phyloP scores from a whole-genome alignment of 148 eudicot genomes.

The Fagopyrum tataricum region DNA sequence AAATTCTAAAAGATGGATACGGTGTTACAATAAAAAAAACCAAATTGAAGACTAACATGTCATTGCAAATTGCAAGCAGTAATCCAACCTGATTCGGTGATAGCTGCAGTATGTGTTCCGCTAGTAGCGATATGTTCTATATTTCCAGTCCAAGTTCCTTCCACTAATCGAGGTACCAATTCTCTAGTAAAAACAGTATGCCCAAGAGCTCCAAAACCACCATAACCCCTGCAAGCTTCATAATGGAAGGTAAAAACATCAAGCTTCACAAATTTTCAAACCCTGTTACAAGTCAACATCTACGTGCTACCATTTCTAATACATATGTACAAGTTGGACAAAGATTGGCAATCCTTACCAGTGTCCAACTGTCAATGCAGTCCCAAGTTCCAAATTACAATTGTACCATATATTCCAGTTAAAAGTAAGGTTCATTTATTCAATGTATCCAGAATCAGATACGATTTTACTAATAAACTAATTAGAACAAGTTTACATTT shows the following conservation, averaged over 20 bases:
- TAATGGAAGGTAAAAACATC: constrained; percentile 34
- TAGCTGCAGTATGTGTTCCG: constrained; percentile 93
- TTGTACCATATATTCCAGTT: background rate
- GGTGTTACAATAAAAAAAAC: background rate
- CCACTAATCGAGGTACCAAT: constrained; percentile 67
- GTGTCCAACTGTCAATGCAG: too few relatives aligned
- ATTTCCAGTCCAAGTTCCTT: constrained; percentile 70
- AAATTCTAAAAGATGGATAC: background rate
- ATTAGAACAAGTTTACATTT: background rate
- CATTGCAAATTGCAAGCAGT: background rate
- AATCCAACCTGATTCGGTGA: constrained; percentile 63
- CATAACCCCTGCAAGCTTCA: constrained; percentile 98
- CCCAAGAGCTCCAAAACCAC: constrained; percentile 98
- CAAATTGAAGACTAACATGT: background rate
- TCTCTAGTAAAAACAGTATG: constrained; percentile 84
- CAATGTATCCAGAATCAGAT: background rate
- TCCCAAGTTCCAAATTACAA: background rate
- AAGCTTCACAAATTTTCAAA: constrained; percentile 22
- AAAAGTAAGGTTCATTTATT: background rate
- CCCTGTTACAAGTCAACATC: background rate
- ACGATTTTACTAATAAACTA: background rate
- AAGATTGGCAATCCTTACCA: background rate
- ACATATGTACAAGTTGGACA: background rate
- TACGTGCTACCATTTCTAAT: background rate
- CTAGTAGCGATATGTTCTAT: constrained; percentile 73